phyloP scores from a whole-genome alignment of 441 rosid genomes.

The Rhodomyrtus psidioides region DNA sequence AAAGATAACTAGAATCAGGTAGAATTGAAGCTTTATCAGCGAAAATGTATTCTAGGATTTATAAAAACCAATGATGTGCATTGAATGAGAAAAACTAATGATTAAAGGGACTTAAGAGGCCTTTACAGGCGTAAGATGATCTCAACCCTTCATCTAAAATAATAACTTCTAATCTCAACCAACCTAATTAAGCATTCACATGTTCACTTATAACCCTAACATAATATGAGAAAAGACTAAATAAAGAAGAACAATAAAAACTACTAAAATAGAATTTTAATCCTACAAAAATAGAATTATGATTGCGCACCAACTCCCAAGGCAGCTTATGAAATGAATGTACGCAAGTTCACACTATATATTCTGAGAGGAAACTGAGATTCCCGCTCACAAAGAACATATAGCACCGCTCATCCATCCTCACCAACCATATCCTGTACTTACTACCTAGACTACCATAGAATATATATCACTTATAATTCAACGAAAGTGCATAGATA shows the following conservation, averaged over 20 bases:
- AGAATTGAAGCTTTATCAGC: not conserved
- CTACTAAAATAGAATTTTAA: not conserved
- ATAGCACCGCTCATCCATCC: not conserved
- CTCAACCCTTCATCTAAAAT: not conserved
- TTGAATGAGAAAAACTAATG: not conserved
- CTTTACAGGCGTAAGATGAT: not conserved
- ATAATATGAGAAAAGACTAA: not conserved
- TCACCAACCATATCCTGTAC: not conserved
- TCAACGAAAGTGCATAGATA: not conserved
- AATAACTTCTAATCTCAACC: not conserved
- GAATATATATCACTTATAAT: not conserved
- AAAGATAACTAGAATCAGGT: not conserved
- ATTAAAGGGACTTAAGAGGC: not conserved
- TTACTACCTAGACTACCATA: not conserved
- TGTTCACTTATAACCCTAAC: not conserved
- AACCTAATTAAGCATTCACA: not conserved
- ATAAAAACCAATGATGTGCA: not conserved
- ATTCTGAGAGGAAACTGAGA: not conserved
- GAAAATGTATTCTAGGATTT: not conserved
- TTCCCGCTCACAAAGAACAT: not conserved
- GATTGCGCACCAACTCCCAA: not conserved
- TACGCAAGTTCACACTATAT: not conserved
- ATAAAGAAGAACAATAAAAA: not conserved
- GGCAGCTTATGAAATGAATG: not conserved
- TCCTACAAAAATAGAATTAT: not conserved